These are phyloP conservation scores for Melanogaster broomeanus DNA, from an alignment of 768 basidiomycete species.

Conservation along the genomic window DNA sequence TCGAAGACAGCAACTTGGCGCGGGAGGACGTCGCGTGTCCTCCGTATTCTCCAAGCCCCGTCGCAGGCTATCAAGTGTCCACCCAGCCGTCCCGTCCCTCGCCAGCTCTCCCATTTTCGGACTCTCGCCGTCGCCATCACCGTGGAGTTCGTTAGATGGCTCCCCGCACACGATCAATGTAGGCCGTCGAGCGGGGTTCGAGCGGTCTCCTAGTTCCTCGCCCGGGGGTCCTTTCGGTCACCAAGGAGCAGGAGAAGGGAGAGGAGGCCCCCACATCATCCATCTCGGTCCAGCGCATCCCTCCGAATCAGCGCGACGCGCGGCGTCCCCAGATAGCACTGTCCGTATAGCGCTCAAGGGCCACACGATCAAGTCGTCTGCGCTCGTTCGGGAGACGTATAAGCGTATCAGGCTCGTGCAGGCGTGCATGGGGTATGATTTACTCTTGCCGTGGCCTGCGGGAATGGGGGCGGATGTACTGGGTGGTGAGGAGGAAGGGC, in stretches of 20 bases:
- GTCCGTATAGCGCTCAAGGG: conserved; percentile 28
- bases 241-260: too few species aligned
- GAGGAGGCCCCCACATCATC: conserved; percentile 48
- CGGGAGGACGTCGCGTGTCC: conserved; percentile 40
- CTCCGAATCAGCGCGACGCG: conserved; percentile 11
- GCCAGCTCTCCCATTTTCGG: conserved; percentile 45
- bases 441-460: conserved; percentile 50
- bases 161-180: conserved; percentile 19
- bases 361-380: conserved; percentile 48
- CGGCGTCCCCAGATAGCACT: neutral
- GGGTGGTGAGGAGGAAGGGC: too few species aligned
- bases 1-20: conserved; percentile 27
- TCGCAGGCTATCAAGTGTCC: conserved; percentile 39
- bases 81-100: conserved; percentile 41
- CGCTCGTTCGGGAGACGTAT: conserved; percentile 60
- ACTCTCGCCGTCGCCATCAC: conserved; percentile 35
- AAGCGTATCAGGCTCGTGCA: conserved; percentile 63
- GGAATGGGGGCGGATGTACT: conserved; percentile 8
- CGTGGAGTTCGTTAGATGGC: conserved; percentile 6
- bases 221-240: conserved; percentile 33
- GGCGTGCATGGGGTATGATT: conserved; percentile 61
- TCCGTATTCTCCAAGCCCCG: conserved; percentile 61
- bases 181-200: conserved; percentile 42
- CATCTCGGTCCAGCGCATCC: conserved; percentile 58
- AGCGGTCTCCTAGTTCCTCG: conserved; percentile 40